Base-by-base conservation (phyloP, 805 yeast genomes). In the Tetrapisispora phaffii region DNA sequence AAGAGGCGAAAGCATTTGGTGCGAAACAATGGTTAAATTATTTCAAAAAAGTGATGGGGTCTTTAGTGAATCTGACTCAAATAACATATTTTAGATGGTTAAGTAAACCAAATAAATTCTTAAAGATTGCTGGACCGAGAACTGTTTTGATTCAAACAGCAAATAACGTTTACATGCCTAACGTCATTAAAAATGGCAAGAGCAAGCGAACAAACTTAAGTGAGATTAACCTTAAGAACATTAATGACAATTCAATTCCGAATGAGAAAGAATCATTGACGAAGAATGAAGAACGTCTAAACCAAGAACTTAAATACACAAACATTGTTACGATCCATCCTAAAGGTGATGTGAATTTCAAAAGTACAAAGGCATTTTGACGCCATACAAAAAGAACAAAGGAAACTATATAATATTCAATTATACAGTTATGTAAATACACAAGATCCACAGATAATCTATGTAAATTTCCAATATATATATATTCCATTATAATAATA, bases 51-150 rank as follows among this genome's bases (percentile, higher is more conserved):
- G 15, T 38, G 17, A 19, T 26, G 4, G 17, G 4, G 3, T 17
- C 7, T 17, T 12, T 24, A 17, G 47, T 50, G 45, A 41, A 48
- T 41, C 52, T 52, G 47, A 10, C 48, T 19, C 44, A 45, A 28
- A 41, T 33, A 19, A 15, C 23, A 9, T 55, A 48, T 44, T 42
- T 53, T 31, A 44, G 20, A 7, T 28, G 47, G 9, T 45, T 53
- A 42, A 54, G 49, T 41, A 61, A 62, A 10, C 34, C 59, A 6
- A 46, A 53, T 10, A 51, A 49, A 26, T 59, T 55, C 36, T 45
- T 62, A n/a, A 55, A 52, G 41, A 53, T 63, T 3, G 51, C 49
- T 28, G 68, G 68, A 2, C 68, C 68, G 41, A 58, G 68, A 52
- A 51, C 57, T 8, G 26, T 64, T 9, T 45, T 63, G n/a, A 51